Evolutionary conservation across 1,284 basidiomycete species (phyloP), one percentile per base, ranked within the genome.

Genomic region (Schizopora paradoxa): DNA sequence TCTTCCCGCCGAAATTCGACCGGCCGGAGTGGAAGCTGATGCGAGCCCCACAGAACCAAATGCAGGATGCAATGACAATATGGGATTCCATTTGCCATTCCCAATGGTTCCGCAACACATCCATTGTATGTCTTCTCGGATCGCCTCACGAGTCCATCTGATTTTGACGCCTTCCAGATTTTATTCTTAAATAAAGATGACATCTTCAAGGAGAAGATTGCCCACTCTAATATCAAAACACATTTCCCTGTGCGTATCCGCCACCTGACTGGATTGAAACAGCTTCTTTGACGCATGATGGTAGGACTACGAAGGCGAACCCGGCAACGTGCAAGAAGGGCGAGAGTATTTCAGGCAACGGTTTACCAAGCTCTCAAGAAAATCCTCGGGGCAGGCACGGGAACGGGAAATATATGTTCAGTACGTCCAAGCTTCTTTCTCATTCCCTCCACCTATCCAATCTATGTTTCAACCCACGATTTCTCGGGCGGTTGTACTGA

Each of bases 71-170:
- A 0, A 83, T 96, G 76, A 90, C 91, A 40, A 90, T 96, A 38
- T 96, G 91, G 81, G 91, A 94, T 60, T 93, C 90, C 34, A 91
- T 93, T 70, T 89, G 87, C 67, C 87, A 91, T 61, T 91, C 87
- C 18, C 87, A 91, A 57, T 91, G 92, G 91, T 96, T 97, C 67
- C 81, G 85, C 61, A 77, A 85, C 54, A 92, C 92, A 1, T 91
- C 90, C 3, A 91, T 95, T 56, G 89, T 91, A 53, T 41, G 82
- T 66, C 5, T 7, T 28, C 52, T 43, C n/a, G 44, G 33, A 16
- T 40, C 19, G 38, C 23, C 43, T 3, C 14, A 29, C 18, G 14
- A 22, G n/a, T n/a, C n/a, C n/a, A n/a, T n/a, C n/a, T 33, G 35
- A 23, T 23, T 21, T 44, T 48, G 29, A 48, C 26, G 19, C 41